Evolutionary conservation across 495 filamentous ascomycete genomes (phyloP).

Genomic region (Aspergillus biplanus): DNA sequence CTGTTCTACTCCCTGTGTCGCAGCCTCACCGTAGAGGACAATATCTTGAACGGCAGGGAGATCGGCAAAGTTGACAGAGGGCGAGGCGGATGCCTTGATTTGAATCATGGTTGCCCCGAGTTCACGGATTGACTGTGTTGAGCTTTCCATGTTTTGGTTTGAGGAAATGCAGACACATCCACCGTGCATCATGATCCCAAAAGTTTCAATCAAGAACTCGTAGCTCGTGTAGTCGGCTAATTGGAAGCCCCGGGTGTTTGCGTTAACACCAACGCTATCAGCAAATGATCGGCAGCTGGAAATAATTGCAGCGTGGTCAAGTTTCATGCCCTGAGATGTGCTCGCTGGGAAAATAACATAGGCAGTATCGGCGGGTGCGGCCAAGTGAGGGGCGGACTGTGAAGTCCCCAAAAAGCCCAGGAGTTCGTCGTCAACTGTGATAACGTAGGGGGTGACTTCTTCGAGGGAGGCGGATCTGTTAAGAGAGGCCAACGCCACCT

Average conservation of each 20-base stretch:
- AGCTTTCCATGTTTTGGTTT: slow-evolving; percentile 31
- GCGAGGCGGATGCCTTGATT: slow-evolving; percentile 39
- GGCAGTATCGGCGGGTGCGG: slow-evolving; percentile 32
- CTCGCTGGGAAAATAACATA: slow-evolving; percentile 62
- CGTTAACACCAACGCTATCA: slow-evolving; percentile 45
- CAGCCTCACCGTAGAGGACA: slow-evolving; percentile 26
- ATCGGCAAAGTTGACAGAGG: slow-evolving; percentile 21
- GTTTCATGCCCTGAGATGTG: slow-evolving; percentile 39
- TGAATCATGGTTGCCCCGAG: slow-evolving; percentile 37
- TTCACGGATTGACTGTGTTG: slow-evolving; percentile 40
- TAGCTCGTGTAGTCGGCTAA: slow-evolving; percentile 54
- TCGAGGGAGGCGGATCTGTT: background rate
- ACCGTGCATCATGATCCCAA: slow-evolving; percentile 44
- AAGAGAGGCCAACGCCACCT: background rate
- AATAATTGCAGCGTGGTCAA: slow-evolving; percentile 47
- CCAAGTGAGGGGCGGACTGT: slow-evolving; percentile 11
- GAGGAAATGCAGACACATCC: slow-evolving; percentile 51
- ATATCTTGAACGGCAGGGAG: slow-evolving; percentile 26
- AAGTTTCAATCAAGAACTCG: slow-evolving; percentile 43
- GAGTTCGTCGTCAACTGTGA: background rate
- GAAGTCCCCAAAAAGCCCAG: background rate
- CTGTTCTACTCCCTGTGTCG: slow-evolving; percentile 17
- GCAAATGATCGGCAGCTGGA: slow-evolving; percentile 52
- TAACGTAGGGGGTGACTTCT: slow-evolving; percentile 4
- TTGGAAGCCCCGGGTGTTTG: slow-evolving; percentile 60